Conservation (phyloP, 2,329 filamentous ascomycete species). For the Cladosporium sp. region DNA sequence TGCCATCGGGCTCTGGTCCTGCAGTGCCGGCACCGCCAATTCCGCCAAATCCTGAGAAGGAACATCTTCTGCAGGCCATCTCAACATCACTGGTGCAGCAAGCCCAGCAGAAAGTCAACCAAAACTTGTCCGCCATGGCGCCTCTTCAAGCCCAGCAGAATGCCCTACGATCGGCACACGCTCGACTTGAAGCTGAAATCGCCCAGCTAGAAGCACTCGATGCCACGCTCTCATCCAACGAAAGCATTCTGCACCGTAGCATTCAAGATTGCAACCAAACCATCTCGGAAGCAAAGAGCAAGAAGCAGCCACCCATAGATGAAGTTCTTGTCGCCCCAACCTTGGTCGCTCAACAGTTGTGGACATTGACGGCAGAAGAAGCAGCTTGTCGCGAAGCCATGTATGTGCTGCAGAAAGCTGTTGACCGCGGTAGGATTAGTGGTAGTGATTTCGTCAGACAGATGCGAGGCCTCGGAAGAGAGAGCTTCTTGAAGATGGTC, state of each 20-base stretch:
- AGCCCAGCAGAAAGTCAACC: slow-evolving; percentile 62
- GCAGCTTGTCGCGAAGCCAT: slow-evolving; percentile 79
- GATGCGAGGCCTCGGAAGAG: slow-evolving; percentile 67
- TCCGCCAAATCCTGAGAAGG: slow-evolving; percentile 92
- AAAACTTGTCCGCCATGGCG: slow-evolving; percentile 68
- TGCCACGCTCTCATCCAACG: slow-evolving; percentile 68
- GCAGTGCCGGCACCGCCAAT: slow-evolving; percentile 71
- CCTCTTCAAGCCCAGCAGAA: slow-evolving; percentile 73
- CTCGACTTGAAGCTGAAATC: slow-evolving; percentile 68
- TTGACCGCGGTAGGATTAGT: slow-evolving; percentile 67
- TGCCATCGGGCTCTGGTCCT: slow-evolving; percentile 40
- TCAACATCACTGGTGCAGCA: slow-evolving; percentile 64
- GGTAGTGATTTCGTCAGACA: slow-evolving; percentile 70
- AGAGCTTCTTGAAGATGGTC: slow-evolving; percentile 81
- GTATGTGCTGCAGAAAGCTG: slow-evolving; percentile 70
- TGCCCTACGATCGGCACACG: slow-evolving; percentile 67
- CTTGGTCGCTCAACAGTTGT: slow-evolving; percentile 87
- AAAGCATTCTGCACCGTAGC: slow-evolving; percentile 69
- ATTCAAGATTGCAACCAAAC: slow-evolving; percentile 74
- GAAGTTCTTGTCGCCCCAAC: slow-evolving; percentile 90
- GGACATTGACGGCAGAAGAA: slow-evolving; percentile 84
- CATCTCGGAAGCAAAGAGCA: slow-evolving; percentile 65
- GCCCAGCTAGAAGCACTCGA: slow-evolving; percentile 66
- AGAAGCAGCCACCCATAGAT: slow-evolving; percentile 73
- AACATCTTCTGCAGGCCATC: slow-evolving; percentile 74